Base-by-base conservation (phyloP, 116 monocot genomes). In the Phalaenopsis hybrid region DNA sequence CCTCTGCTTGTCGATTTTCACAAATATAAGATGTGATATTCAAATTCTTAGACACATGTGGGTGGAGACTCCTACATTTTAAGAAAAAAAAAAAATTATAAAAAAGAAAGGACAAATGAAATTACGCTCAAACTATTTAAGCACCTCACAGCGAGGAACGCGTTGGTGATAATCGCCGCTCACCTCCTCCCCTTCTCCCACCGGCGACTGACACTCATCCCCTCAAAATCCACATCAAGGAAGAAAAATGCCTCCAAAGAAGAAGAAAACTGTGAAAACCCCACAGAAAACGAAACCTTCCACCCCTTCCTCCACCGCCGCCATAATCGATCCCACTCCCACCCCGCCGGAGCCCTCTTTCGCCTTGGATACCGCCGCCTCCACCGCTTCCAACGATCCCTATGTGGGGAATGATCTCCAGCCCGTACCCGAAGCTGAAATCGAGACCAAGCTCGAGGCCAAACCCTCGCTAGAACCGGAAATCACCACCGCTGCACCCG, bases 241-340 rank as follows among this genome's bases (percentile, higher is more conserved):
- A 41, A 77, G 37, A 50, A 85, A 80, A 77, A 67, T 17, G 37
- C 55, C 10, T 57, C 44, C 57, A 18, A 67, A 45, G 49, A 82
- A 46, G 18, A 31, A 31, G 31, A 31, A 31, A 31, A 31, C 31
- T 31, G 31, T 45, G 74, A 79, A 73, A 79, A 69, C 63, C 77
- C 75, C 41, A 18, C 85, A 74, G 34, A 85, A 76, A 51, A 2
- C 77, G 31, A 85, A 81, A 81, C 0, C 85, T 69, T 28, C 48
- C 34, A 15, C 75, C 20, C 20, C 79, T 45, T 45, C 43, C 61
- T 49, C 12, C 46, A n/a, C 75, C 41, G 23, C 57, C 74, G 7
- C 46, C 69, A 21, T 52, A 51, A 37, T 31, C 10, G 65, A 79
- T 28, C 23, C 41, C 3, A 6, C 23, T 28, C 50, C 50, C 28